Percentiles rank a stretch among this genome's conserved stretches.
Conservation (phyloP, 2,329 filamentous ascomycete species). For the Nemania abortiva region DNA sequence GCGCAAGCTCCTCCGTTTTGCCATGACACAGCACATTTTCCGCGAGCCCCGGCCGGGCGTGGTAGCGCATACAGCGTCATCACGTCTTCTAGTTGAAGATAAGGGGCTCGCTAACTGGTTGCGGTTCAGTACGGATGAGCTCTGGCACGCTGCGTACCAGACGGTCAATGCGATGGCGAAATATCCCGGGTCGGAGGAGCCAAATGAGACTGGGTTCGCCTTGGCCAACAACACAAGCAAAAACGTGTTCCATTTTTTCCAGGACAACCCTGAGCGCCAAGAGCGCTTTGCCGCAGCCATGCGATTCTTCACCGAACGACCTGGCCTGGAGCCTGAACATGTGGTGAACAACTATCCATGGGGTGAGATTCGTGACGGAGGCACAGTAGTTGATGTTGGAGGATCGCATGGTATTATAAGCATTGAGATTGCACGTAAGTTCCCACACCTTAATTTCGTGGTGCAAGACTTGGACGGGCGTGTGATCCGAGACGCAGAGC, state of each 20-base stretch:
- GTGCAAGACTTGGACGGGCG: conserved; percentile 8
- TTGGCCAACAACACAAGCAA: not conserved
- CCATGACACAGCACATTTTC: conserved; percentile 11
- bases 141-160: conserved; percentile 6
- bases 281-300: conserved; percentile 16
- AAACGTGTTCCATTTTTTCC: conserved; percentile 13
- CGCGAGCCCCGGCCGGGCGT: not conserved
- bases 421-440: not conserved
- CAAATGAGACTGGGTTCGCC: not conserved
- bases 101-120: conserved; percentile 8
- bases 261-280: conserved; percentile 3
- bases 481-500: not conserved
- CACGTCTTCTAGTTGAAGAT: conserved; percentile 11
- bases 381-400: conserved; percentile 22
- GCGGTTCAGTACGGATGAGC: not conserved
- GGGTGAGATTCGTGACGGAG: not conserved
- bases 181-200: conserved; percentile 6
- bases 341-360: not conserved
- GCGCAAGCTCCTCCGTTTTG: not conserved
- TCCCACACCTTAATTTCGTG: not conserved
- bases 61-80: not conserved
- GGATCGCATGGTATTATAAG: not conserved
- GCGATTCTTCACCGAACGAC: not conserved
- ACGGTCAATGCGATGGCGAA: not conserved
- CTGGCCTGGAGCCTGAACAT: not conserved